Conservation (phyloP, 2,329 filamentous ascomycete species). For the Grosmannia serpens region DNA sequence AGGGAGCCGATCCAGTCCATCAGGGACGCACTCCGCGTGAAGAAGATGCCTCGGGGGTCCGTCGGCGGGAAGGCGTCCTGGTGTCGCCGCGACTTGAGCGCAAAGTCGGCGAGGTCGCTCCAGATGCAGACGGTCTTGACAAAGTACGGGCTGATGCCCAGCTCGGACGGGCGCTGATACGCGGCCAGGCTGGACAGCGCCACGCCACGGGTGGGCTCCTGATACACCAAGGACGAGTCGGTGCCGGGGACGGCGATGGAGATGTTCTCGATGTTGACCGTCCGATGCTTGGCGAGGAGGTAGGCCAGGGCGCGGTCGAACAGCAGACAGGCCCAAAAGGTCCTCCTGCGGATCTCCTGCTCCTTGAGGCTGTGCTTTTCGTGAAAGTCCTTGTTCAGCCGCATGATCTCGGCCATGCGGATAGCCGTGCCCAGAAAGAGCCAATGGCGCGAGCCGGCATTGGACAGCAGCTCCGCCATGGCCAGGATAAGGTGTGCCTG, state of each 20-base stretch:
- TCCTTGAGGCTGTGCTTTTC: slow-evolving; percentile 13
- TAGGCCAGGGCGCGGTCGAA: slow-evolving; percentile 5
- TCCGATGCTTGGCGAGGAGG: slow-evolving; percentile 10
- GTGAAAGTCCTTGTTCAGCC: slow-evolving; percentile 16
- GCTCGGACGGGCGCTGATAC: slow-evolving; percentile 8
- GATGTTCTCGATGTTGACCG: slow-evolving; percentile 2
- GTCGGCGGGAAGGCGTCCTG: slow-evolving; percentile 9
- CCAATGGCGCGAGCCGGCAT: slow-evolving; percentile 14
- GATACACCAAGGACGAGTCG: slow-evolving; percentile 10
- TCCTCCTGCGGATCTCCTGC: slow-evolving; percentile 9
- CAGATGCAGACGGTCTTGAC: slow-evolving; percentile 12
- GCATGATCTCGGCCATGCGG: slow-evolving; percentile 16
- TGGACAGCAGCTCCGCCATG: slow-evolving; percentile 13
- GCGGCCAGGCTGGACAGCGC: slow-evolving; percentile 5
- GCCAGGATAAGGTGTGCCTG: slow-evolving; percentile 13
- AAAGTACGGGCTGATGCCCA: slow-evolving; percentile 11
- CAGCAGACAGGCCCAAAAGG: slow-evolving; percentile 9
- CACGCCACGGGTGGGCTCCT: slow-evolving; percentile 10
- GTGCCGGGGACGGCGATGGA: slow-evolving; percentile 10
- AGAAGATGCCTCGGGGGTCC: slow-evolving; percentile 5
- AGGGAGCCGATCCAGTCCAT: slow-evolving; percentile 9
- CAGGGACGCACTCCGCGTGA: slow-evolving; percentile 4
- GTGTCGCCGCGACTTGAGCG: slow-evolving; percentile 5
- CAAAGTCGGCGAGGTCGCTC: slow-evolving; percentile 11
- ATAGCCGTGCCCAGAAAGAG: slow-evolving; percentile 14